These are phyloP conservation scores for Microcyclospora tardicrescens DNA, from an alignment of 2,329 filamentous ascomycete species.

Conservation along the genomic window DNA sequence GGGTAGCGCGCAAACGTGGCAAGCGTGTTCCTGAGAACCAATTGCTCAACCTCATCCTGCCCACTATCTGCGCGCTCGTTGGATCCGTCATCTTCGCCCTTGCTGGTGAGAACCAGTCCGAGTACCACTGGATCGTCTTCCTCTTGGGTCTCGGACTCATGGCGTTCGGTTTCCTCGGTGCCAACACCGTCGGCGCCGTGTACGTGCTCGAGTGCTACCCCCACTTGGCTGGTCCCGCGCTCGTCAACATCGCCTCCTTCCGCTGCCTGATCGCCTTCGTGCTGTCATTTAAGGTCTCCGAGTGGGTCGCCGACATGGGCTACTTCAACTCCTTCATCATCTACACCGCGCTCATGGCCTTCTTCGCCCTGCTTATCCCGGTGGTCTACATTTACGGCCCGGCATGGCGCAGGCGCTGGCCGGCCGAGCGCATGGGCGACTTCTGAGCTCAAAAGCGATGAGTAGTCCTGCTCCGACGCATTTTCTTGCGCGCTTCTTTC, in stretches of 20 bases:
- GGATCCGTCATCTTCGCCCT: constrained; percentile 18
- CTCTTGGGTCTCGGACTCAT: constrained; percentile 17
- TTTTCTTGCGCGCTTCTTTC: too few relatives aligned
- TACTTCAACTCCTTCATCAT: constrained; percentile 18
- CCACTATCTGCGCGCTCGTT: constrained; percentile 13
- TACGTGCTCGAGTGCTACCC: constrained; percentile 22
- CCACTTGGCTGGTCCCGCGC: constrained; percentile 18
- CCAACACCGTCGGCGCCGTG: constrained; percentile 20
- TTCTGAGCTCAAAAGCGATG: too few relatives aligned
- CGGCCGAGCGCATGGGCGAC: constrained; percentile 2
- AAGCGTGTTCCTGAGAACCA: constrained; percentile 18
- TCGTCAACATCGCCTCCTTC: constrained; percentile 22
- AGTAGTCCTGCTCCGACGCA: too few relatives aligned
- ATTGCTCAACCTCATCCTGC: constrained; percentile 17
- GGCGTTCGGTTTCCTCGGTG: constrained; percentile 18
- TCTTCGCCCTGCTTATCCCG: constrained; percentile 14
- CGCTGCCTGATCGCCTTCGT: constrained; percentile 20
- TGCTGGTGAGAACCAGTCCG: constrained; percentile 10
- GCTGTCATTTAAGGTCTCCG: constrained; percentile 15
- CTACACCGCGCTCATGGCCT: constrained; percentile 16
- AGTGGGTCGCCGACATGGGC: constrained; percentile 17
- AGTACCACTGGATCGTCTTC: constrained; percentile 16
- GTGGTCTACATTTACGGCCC: constrained; percentile 15
- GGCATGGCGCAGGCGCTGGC: constrained; percentile 12
- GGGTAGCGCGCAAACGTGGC: constrained; percentile 14